A percentile compares a stretch with the other conserved stretches of the same genome.
phyloP scores from a whole-genome alignment of 805 yeast species.

The Candida mattraensis region DNA sequence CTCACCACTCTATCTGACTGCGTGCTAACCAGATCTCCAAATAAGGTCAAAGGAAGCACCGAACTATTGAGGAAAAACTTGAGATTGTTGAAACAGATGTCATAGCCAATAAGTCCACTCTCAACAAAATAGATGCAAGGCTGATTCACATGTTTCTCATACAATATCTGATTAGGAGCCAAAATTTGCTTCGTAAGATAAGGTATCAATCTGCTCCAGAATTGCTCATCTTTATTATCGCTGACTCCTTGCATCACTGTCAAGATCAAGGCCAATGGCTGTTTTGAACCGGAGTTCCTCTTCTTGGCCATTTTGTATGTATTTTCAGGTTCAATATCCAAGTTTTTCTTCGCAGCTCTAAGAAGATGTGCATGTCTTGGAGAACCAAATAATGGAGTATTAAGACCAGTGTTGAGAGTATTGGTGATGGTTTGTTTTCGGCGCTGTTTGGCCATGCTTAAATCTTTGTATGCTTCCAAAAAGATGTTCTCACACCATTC shows the following conservation, averaged over 20 bases:
- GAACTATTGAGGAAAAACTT: constrained; percentile 29
- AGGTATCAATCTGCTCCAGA: constrained; percentile 66
- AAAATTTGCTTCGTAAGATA: constrained; percentile 44
- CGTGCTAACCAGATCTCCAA: constrained; percentile 56
- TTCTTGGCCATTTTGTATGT: constrained; percentile 23
- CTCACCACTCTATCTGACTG: constrained; percentile 41
- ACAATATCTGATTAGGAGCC: constrained; percentile 40
- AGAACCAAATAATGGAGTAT: constrained; percentile 38
- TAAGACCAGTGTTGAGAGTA: constrained; percentile 3
- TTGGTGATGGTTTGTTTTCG: constrained; percentile 1
- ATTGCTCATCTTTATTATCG: constrained; percentile 40
- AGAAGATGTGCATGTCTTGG: constrained; percentile 54
- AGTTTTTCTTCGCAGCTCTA: constrained; percentile 49
- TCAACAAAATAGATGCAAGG: constrained; percentile 57
- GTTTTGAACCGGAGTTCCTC: constrained; percentile 13
- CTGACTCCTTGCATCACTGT: constrained; percentile 65
- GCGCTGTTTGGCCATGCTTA: constrained; percentile 9
- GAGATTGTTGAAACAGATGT: constrained; percentile 40
- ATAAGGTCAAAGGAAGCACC: constrained; percentile 71
- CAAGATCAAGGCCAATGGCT: constrained; percentile 63
- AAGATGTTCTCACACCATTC: constrained; percentile 98
- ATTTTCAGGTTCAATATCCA: constrained; percentile 36
- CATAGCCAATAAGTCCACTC: constrained; percentile 53
- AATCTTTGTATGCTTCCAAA: constrained; percentile 56
- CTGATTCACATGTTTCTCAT: constrained; percentile 42